These are phyloP conservation scores for Tetracladium maxilliforme DNA, from an alignment of 2,329 filamentous ascomycete species.

Conservation along the genomic window DNA sequence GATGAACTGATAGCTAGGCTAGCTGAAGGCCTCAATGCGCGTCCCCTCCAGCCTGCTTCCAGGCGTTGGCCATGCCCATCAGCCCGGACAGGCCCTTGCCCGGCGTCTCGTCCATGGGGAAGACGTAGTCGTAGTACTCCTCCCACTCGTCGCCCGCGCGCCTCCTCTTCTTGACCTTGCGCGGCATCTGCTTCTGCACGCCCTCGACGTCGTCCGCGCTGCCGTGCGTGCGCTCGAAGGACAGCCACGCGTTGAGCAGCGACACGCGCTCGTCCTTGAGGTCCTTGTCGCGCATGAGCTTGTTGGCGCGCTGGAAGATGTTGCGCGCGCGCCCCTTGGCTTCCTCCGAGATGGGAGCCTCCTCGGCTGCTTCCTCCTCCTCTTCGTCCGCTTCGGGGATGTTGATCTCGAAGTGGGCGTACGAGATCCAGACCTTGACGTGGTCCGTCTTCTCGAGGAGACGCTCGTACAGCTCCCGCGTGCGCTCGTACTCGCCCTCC, in stretches of 20 bases:
- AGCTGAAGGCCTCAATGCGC: no score
- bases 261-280: constrained; percentile 90
- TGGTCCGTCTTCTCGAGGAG: constrained; percentile 91
- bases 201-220: constrained; percentile 58
- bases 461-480: constrained; percentile 73
- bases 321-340: constrained; percentile 71
- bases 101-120: constrained; percentile 86
- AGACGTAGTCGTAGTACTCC: constrained; percentile 94
- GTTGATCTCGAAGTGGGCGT: constrained; percentile 96
- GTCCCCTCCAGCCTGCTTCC: constrained; percentile 24
- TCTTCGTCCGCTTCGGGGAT: constrained; percentile 62
- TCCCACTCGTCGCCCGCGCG: constrained; percentile 91
- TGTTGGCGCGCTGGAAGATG: constrained; percentile 76
- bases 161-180: constrained; percentile 81
- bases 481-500: constrained; percentile 77
- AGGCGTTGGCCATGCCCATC: constrained; percentile 72
- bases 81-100: constrained; percentile 72
- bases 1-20: no score
- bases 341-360: constrained; percentile 59
- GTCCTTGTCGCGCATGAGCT: constrained; percentile 75
- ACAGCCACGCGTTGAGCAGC: constrained; percentile 80
- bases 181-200: constrained; percentile 87
- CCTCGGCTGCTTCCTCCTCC: constrained; percentile 35
- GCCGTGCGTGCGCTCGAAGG: constrained; percentile 82
- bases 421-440: constrained; percentile 98